Conservation (phyloP, 139 green algal species). For the Mesostigma viride region DNA sequence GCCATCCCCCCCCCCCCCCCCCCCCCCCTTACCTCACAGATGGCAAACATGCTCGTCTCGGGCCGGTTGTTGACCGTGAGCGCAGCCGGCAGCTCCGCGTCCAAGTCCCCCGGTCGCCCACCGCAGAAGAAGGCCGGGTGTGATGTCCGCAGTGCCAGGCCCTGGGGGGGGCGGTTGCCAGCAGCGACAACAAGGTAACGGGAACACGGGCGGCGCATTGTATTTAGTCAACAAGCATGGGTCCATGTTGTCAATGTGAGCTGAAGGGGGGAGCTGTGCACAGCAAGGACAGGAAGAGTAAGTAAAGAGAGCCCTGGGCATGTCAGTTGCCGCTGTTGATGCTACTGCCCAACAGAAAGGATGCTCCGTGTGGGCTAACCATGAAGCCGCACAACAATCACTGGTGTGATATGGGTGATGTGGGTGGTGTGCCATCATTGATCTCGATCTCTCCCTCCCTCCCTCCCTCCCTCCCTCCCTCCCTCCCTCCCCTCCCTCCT, state of each 20-base stretch:
- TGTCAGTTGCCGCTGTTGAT: not conserved
- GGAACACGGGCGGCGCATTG: not conserved
- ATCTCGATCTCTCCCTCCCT: no score
- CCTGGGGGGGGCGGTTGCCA: no score
- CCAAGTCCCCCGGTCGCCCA: constrained; percentile 11
- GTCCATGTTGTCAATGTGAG: not conserved
- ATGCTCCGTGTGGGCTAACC: no score
- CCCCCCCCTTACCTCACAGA: no score
- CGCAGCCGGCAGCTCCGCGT: constrained; percentile 17
- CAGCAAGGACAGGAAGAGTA: not conserved
- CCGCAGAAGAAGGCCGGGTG: constrained; percentile 17
- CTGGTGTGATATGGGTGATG: no score
- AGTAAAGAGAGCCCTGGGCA: not conserved
- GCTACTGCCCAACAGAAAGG: not conserved
- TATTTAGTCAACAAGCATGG: not conserved
- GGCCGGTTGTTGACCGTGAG: no score
- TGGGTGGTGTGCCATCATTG: no score
- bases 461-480: no score
- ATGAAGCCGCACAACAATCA: no score
- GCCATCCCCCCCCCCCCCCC: no score
- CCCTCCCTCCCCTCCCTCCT: no score
- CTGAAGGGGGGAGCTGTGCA: not conserved
- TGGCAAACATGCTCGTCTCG: no score
- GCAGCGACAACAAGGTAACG: not conserved
- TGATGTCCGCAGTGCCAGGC: constrained; percentile 10